Evolutionary conservation across 139 green algal species (phyloP).

Genomic region (Picochlorum costavermella): DNA sequence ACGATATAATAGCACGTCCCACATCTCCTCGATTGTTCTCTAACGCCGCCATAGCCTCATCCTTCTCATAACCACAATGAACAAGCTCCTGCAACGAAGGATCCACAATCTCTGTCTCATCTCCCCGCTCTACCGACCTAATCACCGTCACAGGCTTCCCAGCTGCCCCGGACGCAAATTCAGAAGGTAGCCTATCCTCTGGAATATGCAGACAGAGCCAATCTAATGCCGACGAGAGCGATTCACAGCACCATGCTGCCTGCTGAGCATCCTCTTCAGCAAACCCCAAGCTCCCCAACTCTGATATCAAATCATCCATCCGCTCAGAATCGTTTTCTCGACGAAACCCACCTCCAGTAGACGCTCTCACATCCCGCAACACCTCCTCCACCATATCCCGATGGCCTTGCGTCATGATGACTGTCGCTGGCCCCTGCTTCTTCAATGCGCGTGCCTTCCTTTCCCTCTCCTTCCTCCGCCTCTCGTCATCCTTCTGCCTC

Average conservation of each 20-base stretch:
- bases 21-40: no score
- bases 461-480: slow-evolving; percentile 14
- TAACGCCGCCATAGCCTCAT: no score
- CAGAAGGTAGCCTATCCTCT: slow-evolving; percentile 46
- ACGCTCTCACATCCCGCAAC: slow-evolving; percentile 5
- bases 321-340: neutral
- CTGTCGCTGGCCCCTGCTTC: slow-evolving; percentile 19
- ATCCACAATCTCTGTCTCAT: slow-evolving; percentile 9
- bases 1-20: no score
- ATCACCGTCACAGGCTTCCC: slow-evolving; percentile 35
- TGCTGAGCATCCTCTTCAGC: slow-evolving; percentile 20
- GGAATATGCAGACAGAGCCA: slow-evolving; percentile 66
- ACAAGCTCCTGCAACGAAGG: slow-evolving; percentile 29
- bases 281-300: slow-evolving; percentile 53
- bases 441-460: slow-evolving; percentile 13
- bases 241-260: slow-evolving; percentile 2
- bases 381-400: slow-evolving; percentile 31
- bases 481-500: slow-evolving; percentile 10
- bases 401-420: slow-evolving; percentile 41
- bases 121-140: neutral
- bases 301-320: slow-evolving; percentile 8
- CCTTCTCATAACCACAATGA: slow-evolving; percentile 31
- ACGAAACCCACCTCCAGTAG: neutral
- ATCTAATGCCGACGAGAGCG: slow-evolving; percentile 44
- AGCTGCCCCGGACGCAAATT: slow-evolving; percentile 43